Percentiles rank a stretch among this genome's conserved stretches.
phyloP scores from a whole-genome alignment of 148 eudicot genomes.

The Rhododendron simsii region DNA sequence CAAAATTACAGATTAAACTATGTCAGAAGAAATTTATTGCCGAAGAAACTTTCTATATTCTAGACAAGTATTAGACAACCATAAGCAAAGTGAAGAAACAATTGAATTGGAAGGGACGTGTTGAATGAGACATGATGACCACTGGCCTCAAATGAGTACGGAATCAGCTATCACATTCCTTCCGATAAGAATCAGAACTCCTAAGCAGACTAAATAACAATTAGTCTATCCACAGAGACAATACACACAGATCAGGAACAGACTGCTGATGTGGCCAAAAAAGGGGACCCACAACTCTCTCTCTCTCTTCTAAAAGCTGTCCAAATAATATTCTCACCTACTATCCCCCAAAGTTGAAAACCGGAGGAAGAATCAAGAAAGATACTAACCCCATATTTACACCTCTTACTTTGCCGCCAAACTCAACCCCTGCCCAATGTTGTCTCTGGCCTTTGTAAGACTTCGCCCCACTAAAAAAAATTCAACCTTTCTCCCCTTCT shows the following conservation, averaged over 20 bases:
- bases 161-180: neutral
- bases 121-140: neutral
- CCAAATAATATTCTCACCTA: neutral
- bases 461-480: neutral
- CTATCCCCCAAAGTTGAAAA: neutral
- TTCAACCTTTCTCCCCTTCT: neutral
- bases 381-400: neutral
- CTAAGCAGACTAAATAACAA: neutral
- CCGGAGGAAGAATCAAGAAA: neutral
- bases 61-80: neutral
- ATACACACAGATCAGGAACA: neutral
- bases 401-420: neutral
- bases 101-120: neutral
- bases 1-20: neutral
- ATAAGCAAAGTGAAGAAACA: neutral
- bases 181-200: neutral
- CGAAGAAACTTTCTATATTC: neutral
- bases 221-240: neutral
- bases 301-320: neutral
- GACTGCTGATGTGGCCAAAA: neutral
- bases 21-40: neutral
- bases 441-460: too few relatives aligned
- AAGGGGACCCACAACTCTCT: neutral
- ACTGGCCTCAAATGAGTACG: neutral
- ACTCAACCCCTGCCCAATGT: neutral